Conservation (phyloP, 805 yeast species). For the Hanseniaspora clermontiae region DNA sequence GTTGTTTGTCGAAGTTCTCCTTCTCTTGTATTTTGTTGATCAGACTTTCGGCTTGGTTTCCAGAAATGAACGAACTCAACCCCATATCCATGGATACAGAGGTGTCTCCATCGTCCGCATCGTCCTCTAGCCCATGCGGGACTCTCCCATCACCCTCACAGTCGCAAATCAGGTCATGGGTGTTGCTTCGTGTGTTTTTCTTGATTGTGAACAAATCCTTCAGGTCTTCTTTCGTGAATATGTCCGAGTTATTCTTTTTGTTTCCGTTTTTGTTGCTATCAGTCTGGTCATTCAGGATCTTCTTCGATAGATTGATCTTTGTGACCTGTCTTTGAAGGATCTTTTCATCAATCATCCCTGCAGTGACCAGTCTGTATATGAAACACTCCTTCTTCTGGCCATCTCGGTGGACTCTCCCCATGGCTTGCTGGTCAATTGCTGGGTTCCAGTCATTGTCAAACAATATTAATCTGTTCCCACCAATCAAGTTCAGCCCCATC, state of each 20-base stretch:
- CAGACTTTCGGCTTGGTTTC: constrained; percentile 32
- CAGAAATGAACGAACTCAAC: constrained; percentile 29
- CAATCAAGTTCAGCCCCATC: constrained; percentile 76
- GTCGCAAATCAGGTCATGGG: constrained; percentile 64
- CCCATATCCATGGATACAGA: constrained; percentile 13
- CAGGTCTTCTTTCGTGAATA: constrained; percentile 58
- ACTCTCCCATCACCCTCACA: constrained; percentile 47
- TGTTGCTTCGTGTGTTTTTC: constrained; percentile 42
- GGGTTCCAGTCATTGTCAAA: constrained; percentile 98
- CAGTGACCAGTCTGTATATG: constrained; percentile 70
- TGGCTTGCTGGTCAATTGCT: constrained; percentile 78
- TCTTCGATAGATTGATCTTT: constrained; percentile 66
- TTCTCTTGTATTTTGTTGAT: constrained; percentile 19
- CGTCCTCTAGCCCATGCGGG: constrained; percentile 9
- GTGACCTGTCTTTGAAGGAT: constrained; percentile 83
- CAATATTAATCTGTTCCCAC: constrained; percentile 73
- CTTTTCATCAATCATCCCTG: constrained; percentile 90
- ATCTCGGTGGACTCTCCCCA: constrained; percentile 90
- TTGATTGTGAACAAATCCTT: constrained; percentile 60
- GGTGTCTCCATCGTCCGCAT: constrained; percentile 17
- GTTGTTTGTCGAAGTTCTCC: constrained; percentile 25
- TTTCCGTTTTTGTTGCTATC: constrained; percentile 33
- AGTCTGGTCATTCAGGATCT: constrained; percentile 38
- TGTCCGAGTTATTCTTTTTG: constrained; percentile 27
- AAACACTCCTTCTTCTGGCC: constrained; percentile 73